A percentile compares a stretch with the other conserved stretches of the same genome.
These are phyloP conservation scores for Musa beccarii DNA, from an alignment of 176 grass and related monocot species.

Conservation along the genomic window DNA sequence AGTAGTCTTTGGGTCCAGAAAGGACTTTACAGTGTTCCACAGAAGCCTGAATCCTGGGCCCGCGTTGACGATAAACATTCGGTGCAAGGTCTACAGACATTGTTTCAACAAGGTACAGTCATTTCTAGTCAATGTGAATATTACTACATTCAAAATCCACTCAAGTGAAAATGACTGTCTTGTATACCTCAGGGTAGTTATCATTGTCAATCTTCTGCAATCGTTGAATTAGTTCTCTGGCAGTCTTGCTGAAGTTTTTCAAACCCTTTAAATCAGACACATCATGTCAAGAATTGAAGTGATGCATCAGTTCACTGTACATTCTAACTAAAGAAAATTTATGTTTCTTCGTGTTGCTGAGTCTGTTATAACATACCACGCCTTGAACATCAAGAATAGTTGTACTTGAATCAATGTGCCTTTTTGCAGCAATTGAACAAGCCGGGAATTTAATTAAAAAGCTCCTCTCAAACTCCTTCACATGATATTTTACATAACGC, in stretches of 20 bases:
- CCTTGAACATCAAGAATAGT: slow-evolving; percentile 94
- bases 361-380: slow-evolving; percentile 48
- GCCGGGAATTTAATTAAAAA: slow-evolving; percentile 91
- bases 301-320: neutral
- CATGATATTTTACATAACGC: slow-evolving; percentile 77
- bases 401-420: slow-evolving; percentile 81
- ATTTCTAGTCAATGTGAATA: neutral
- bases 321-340: neutral
- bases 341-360: neutral
- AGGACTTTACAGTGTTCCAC: slow-evolving; percentile 89
- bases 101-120: neutral
- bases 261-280: slow-evolving; percentile 46
- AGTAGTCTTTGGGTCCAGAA: slow-evolving; percentile 93
- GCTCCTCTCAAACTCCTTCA: slow-evolving; percentile 89
- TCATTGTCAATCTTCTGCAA: slow-evolving; percentile 91
- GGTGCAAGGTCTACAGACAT: slow-evolving; percentile 63
- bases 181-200: slow-evolving; percentile 89
- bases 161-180: neutral
- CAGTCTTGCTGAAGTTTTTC: slow-evolving; percentile 98
- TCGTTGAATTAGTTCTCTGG: slow-evolving; percentile 69
- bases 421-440: slow-evolving; percentile 89
- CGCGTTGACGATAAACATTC: slow-evolving; percentile 99
- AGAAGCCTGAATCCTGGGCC: slow-evolving; percentile 78
- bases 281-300: neutral
- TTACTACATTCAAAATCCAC: neutral